A percentile compares a stretch with the other conserved stretches of the same genome.
These are phyloP conservation scores for Penicillium sumatraense DNA, from an alignment of 2,329 filamentous ascomycete genomes.

Conservation along the genomic window DNA sequence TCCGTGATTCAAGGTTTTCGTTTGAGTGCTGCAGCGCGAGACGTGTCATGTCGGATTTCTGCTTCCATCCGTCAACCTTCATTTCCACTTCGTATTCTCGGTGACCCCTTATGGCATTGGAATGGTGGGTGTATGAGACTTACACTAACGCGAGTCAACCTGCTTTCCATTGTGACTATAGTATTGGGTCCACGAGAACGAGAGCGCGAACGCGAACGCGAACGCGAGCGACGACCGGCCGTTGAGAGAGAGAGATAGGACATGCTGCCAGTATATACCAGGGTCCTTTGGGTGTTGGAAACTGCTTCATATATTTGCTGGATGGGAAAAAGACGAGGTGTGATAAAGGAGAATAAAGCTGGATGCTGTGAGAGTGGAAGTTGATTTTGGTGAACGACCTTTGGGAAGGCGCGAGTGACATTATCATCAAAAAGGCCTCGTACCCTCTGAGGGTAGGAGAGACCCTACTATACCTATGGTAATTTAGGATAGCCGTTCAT, in stretches of 20 bases:
- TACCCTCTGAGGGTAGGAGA: too few species aligned
- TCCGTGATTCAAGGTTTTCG: slow-evolving; percentile 28
- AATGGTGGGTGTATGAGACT: not conserved
- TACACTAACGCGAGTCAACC: not conserved
- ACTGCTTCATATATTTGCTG: too few species aligned
- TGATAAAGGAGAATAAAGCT: not conserved
- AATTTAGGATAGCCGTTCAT: not conserved
- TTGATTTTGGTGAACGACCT: not conserved
- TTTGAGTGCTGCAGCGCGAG: slow-evolving; percentile 30
- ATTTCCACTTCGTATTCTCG: not conserved
- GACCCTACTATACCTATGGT: too few species aligned
- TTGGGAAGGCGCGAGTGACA: not conserved
- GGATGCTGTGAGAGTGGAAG: not conserved
- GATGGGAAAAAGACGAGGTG: not conserved
- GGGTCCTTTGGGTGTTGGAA: too few species aligned
- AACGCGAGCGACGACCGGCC: not conserved
- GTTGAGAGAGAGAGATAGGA: not conserved
- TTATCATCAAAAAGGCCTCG: slow-evolving; percentile 2
- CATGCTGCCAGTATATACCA: too few species aligned
- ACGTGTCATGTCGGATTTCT: slow-evolving; percentile 27
- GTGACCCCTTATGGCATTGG: not conserved
- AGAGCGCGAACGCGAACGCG: not conserved
- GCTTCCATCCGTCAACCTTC: not conserved
- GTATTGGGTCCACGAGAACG: not conserved
- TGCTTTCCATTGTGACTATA: not conserved